phyloP scores from a whole-genome alignment of 2,329 filamentous ascomycete genomes.

The Aspergillus ibericus region DNA sequence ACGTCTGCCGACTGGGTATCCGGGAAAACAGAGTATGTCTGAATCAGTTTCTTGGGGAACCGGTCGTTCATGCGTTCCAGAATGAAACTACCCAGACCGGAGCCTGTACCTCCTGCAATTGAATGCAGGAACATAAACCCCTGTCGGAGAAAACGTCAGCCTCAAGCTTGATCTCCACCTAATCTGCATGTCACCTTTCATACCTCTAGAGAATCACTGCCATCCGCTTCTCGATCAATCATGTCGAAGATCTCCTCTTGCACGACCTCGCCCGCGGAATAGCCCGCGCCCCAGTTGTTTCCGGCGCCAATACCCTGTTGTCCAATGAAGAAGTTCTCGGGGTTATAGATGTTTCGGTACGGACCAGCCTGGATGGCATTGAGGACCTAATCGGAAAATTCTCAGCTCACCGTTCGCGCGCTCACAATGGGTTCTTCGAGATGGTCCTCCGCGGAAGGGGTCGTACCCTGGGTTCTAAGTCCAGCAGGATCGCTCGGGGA shows the following conservation, averaged over 20 bases:
- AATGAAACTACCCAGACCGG: slow-evolving; percentile 91
- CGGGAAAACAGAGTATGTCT: slow-evolving; percentile 98
- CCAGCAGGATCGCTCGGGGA: slow-evolving; percentile 89
- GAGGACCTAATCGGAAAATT: slow-evolving; percentile 61
- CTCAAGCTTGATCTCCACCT: neutral
- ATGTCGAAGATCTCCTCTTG: slow-evolving; percentile 99
- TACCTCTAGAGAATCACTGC: slow-evolving; percentile 92
- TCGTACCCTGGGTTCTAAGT: slow-evolving; percentile 82
- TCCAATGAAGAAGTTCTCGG: slow-evolving; percentile 97
- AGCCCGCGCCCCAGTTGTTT: slow-evolving; percentile 98
- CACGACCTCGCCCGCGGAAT: slow-evolving; percentile 85
- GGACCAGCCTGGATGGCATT: slow-evolving; percentile 88
- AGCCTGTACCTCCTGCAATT: slow-evolving; percentile 94
- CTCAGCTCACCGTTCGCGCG: slow-evolving; percentile 10
- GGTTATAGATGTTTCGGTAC: slow-evolving; percentile 99
- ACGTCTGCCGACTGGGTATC: slow-evolving; percentile 89
- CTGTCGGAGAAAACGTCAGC: slow-evolving; percentile 39
- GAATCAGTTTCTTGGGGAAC: slow-evolving; percentile 98
- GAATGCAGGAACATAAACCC: slow-evolving; percentile 99
- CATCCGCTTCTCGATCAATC: slow-evolving; percentile 97
- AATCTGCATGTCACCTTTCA: slow-evolving; percentile 7
- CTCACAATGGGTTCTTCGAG: neutral
- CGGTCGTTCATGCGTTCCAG: slow-evolving; percentile 94
- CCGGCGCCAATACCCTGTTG: slow-evolving; percentile 91
- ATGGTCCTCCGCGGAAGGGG: neutral